phyloP scores from a whole-genome alignment of 495 filamentous ascomycete genomes.

The Pyrenula aspistea region DNA sequence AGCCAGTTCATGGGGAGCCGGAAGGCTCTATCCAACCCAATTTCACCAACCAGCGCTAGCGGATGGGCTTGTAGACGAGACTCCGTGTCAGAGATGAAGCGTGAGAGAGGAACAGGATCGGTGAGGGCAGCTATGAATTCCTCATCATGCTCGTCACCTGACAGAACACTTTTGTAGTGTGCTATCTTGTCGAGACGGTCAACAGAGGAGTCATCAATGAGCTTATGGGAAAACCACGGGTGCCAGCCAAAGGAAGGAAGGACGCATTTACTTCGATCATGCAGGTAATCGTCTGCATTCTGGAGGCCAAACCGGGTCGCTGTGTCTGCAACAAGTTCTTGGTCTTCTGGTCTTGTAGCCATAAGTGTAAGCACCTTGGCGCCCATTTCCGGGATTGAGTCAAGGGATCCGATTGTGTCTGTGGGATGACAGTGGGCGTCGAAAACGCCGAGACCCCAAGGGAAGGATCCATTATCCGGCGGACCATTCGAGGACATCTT shows the following conservation, averaged over 20 bases:
- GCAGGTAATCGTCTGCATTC: conserved; percentile 6
- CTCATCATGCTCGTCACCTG: conserved; percentile 36
- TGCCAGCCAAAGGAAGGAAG: conserved; percentile 96
- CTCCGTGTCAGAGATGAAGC: conserved; percentile 53
- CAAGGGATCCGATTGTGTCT: conserved; percentile 70
- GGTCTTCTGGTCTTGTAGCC: conserved; percentile 80
- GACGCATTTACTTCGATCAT: conserved; percentile 24
- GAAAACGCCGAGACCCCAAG: conserved; percentile 75
- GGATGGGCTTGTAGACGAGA: conserved; percentile 50
- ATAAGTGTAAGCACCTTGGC: conserved; percentile 71
- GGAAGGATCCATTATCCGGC: conserved; percentile 31
- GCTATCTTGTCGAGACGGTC: conserved; percentile 31
- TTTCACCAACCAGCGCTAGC: conserved; percentile 69
- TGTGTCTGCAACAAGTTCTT: conserved; percentile 64
- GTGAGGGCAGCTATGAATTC: conserved; percentile 58
- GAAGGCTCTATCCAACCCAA: conserved; percentile 80
- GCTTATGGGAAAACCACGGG: conserved; percentile 92
- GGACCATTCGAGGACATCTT: conserved; percentile 2
- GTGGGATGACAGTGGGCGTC: conserved; percentile 99
- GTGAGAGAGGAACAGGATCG: conserved; percentile 54
- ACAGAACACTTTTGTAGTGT: conserved; percentile 65
- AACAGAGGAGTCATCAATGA: conserved; percentile 47
- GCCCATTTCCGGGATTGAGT: conserved; percentile 62
- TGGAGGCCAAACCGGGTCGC: conserved; percentile 36
- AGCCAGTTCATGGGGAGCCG: conserved; percentile 61